A percentile compares a stretch with the other conserved stretches of the same genome.
These are phyloP conservation scores for Allium sativum DNA, from an alignment of 106 monocot genomes.

Conservation along the genomic window DNA sequence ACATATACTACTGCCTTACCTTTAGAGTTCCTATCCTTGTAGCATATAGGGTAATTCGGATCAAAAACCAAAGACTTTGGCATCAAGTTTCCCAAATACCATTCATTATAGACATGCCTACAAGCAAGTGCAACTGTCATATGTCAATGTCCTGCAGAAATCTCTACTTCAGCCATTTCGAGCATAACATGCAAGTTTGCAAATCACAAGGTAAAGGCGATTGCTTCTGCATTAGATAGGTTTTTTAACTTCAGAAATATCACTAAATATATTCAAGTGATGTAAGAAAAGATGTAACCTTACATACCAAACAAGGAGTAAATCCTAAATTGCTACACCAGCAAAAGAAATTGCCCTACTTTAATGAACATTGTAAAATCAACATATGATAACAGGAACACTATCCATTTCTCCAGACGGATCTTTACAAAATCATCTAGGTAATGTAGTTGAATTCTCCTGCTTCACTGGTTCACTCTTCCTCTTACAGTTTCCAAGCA, in stretches of 20 bases:
- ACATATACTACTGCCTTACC: slow-evolving; percentile 19
- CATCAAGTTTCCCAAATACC: slow-evolving; percentile 66
- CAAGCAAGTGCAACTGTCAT: slow-evolving; percentile 50
- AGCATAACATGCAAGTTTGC: slow-evolving; percentile 49
- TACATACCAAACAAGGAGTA: too few relatives aligned
- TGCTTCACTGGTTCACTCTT: slow-evolving; percentile 35
- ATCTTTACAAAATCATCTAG: too few relatives aligned
- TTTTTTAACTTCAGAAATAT: too few relatives aligned
- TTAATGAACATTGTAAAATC: too few relatives aligned
- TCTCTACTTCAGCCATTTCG: slow-evolving; percentile 36
- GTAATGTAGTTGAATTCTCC: too few relatives aligned
- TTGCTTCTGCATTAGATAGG: too few relatives aligned
- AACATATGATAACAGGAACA: too few relatives aligned
- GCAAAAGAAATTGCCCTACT: too few relatives aligned
- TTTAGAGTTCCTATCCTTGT: slow-evolving; percentile 27
- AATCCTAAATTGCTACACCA: too few relatives aligned
- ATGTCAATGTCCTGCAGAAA: slow-evolving; percentile 35
- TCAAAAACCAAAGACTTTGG: slow-evolving; percentile 45
- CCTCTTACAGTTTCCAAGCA: slow-evolving; percentile 50
- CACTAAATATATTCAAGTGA: too few relatives aligned
- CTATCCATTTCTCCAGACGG: too few relatives aligned
- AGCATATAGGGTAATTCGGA: slow-evolving; percentile 59
- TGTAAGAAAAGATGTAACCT: too few relatives aligned
- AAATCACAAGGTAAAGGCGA: slow-evolving; percentile 18
- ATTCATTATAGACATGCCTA: slow-evolving; percentile 73